Evolutionary conservation across 768 basidiomycete genomes (phyloP).

Genomic region (Lactarius deliciosus): DNA sequence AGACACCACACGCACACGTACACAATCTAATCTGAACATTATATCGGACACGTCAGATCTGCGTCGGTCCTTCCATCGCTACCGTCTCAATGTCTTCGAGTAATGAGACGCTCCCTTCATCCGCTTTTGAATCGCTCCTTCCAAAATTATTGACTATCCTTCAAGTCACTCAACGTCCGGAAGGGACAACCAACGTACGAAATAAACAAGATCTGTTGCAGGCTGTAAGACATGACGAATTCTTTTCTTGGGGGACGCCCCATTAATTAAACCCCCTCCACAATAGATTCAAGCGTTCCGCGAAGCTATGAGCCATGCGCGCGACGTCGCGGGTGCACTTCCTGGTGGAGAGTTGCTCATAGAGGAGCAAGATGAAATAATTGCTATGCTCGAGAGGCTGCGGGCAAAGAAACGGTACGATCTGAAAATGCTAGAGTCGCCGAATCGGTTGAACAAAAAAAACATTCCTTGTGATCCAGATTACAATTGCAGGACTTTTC

Average conservation of each 20-base stretch:
- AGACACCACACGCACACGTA: conserved; percentile 3
- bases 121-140: conserved; percentile 56
- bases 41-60: neutral
- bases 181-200: conserved; percentile 54
- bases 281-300: conserved; percentile 74
- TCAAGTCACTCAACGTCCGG: conserved; percentile 56
- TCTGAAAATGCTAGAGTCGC: neutral
- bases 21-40: conserved; percentile 19
- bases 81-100: neutral
- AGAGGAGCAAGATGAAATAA: conserved; percentile 69
- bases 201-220: conserved; percentile 66
- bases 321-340: conserved; percentile 53
- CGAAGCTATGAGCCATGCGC: conserved; percentile 55
- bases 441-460: neutral
- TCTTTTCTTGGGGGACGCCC: neutral
- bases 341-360: conserved; percentile 73
- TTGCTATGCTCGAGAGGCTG: conserved; percentile 63
- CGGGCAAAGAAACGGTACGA: conserved; percentile 61
- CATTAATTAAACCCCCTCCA: neutral
- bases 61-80: neutral
- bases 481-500: conserved; percentile 56
- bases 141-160: conserved; percentile 60
- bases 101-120: conserved; percentile 22
- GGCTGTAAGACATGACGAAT: conserved; percentile 46
- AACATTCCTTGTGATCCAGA: conserved; percentile 36